Evolutionary conservation across 495 filamentous ascomycete species (phyloP).

Genomic region (Podospora bellae-mahoneyi): DNA sequence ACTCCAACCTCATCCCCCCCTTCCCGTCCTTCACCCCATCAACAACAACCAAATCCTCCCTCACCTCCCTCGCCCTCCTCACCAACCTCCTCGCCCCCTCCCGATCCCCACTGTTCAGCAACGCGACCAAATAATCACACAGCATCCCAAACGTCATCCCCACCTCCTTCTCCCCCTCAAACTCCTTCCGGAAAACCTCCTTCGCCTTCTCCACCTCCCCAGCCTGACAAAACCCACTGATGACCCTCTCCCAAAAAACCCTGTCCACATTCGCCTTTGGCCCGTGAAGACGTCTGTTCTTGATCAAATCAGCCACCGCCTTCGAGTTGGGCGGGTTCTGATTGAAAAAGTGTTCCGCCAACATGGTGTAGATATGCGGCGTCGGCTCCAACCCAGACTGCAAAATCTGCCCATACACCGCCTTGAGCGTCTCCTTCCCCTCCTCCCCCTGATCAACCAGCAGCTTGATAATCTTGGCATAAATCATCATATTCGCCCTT

Average conservation of each 20-base stretch:
- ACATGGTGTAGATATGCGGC: slow-evolving; percentile 64
- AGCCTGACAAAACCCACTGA: slow-evolving; percentile 56
- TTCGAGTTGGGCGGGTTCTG: slow-evolving; percentile 53
- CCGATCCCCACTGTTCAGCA: slow-evolving; percentile 27
- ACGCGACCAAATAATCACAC: slow-evolving; percentile 42
- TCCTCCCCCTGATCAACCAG: slow-evolving; percentile 47
- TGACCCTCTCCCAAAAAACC: slow-evolving; percentile 64
- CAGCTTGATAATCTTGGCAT: slow-evolving; percentile 60
- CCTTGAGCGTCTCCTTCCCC: slow-evolving; percentile 50
- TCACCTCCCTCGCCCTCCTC: slow-evolving; percentile 24
- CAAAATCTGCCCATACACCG: slow-evolving; percentile 59
- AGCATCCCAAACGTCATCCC: slow-evolving; percentile 46
- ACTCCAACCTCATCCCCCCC: slow-evolving; percentile 1
- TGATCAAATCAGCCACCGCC: slow-evolving; percentile 54
- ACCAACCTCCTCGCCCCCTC: slow-evolving; percentile 32
- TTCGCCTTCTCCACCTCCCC: slow-evolving; percentile 52
- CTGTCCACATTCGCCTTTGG: slow-evolving; percentile 46
- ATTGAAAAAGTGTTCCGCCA: slow-evolving; percentile 64
- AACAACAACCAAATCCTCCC: slow-evolving; percentile 8
- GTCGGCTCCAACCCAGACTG: slow-evolving; percentile 48
- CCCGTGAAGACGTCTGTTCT: slow-evolving; percentile 38
- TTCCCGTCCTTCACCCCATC: slow-evolving; percentile 24
- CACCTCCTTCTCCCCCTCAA: slow-evolving; percentile 32
- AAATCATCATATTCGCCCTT: slow-evolving; percentile 53
- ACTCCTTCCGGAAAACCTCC: slow-evolving; percentile 45